These are phyloP conservation scores for Bipolaris zeicola DNA, from an alignment of 2,329 filamentous ascomycete genomes.

Conservation along the genomic window DNA sequence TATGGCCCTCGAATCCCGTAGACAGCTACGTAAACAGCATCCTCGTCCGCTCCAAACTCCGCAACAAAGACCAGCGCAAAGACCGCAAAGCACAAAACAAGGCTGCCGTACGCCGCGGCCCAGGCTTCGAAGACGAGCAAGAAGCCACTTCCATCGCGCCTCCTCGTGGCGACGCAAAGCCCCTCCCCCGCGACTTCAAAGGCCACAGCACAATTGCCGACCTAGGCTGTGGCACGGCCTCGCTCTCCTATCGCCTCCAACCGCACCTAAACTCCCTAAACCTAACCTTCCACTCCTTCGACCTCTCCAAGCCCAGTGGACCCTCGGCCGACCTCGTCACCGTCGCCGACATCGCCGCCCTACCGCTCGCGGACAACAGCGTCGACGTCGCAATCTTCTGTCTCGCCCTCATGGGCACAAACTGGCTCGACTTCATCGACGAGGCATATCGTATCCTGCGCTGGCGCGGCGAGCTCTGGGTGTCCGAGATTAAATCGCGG, in stretches of 20 bases:
- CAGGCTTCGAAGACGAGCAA: constrained; percentile 14
- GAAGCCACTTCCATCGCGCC: constrained; percentile 15
- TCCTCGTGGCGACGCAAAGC: constrained; percentile 40
- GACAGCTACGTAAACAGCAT: constrained; percentile 81
- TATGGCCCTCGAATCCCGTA: constrained; percentile 96
- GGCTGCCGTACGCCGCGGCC: constrained; percentile 28
- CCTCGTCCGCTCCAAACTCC: constrained; percentile 66
- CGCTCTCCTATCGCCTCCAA: constrained; percentile 73
- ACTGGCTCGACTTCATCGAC: constrained; percentile 96
- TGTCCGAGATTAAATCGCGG: constrained; percentile 94
- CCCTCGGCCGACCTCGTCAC: constrained; percentile 78
- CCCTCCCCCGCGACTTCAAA: constrained; percentile 72
- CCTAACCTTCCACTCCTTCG: constrained; percentile 80
- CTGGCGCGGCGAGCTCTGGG: constrained; percentile 95
- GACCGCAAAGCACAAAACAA: constrained; percentile 50
- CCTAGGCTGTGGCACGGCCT: constrained; percentile 90
- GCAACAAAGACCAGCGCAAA: constrained; percentile 42
- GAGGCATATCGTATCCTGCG: constrained; percentile 91
- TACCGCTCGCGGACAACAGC: constrained; percentile 75
- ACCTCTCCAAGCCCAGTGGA: constrained; percentile 77
- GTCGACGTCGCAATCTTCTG: constrained; percentile 94
- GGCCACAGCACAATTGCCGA: constrained; percentile 81
- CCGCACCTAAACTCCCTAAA: constrained; percentile 68
- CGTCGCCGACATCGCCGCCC: constrained; percentile 82
- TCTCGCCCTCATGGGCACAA: constrained; percentile 96